Evolutionary conservation across 768 basidiomycete genomes (phyloP).

Genomic region (Hypholoma sublateritium): DNA sequence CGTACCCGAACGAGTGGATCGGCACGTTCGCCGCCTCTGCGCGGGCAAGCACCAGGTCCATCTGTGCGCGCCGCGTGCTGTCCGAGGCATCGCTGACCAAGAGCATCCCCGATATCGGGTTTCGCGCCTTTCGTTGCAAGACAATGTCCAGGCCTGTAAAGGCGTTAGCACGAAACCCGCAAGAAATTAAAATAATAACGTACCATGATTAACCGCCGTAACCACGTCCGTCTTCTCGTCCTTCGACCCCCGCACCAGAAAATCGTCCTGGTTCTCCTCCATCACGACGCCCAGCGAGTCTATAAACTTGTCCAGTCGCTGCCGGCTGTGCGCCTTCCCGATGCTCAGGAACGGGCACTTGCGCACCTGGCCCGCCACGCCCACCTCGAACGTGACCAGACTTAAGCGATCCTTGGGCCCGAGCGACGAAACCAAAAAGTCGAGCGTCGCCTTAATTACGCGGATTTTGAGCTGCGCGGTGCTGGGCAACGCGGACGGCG

Average conservation of each 20-base stretch:
- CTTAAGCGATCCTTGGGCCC: conserved; percentile 80
- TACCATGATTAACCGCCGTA: conserved; percentile 96
- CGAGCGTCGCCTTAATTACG: conserved; percentile 85
- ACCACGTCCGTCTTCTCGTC: conserved; percentile 98
- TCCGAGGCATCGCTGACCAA: conserved; percentile 93
- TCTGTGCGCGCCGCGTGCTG: conserved; percentile 89
- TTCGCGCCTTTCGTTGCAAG: conserved; percentile 89
- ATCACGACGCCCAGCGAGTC: conserved; percentile 57
- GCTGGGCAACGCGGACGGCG: conserved; percentile 66
- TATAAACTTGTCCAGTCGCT: conserved; percentile 74
- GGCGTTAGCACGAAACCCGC: background rate
- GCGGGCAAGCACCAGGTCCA: conserved; percentile 96
- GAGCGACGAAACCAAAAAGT: conserved; percentile 80
- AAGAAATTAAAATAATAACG: conserved; percentile 12
- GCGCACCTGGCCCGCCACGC: conserved; percentile 75
- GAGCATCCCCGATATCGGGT: conserved; percentile 88
- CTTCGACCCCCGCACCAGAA: conserved; percentile 69
- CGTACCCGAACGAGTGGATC: conserved; percentile 97
- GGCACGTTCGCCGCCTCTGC: conserved; percentile 96
- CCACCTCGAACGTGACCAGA: conserved; percentile 91
- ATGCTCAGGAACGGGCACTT: conserved; percentile 91
- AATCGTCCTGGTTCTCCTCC: conserved; percentile 45
- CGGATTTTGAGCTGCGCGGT: conserved; percentile 85
- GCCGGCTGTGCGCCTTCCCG: conserved; percentile 67
- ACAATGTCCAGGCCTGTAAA: conserved; percentile 84